phyloP scores from a whole-genome alignment of 148 eudicot species.

The Linanthus parryae region DNA sequence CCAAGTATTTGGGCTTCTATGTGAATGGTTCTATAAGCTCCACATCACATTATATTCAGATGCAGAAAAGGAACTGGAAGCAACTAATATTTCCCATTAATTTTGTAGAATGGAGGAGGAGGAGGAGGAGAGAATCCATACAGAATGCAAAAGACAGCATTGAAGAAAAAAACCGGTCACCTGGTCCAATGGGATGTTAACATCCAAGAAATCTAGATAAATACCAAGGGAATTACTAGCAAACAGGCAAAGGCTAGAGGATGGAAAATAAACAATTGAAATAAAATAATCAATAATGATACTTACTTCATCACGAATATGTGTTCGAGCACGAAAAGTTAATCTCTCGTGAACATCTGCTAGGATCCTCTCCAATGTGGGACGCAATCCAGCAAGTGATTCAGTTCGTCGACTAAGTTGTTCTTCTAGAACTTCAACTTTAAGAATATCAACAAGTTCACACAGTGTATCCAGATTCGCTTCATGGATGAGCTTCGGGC shows the following conservation, averaged over 20 bases:
- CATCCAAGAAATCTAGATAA: no score
- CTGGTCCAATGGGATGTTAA: no score
- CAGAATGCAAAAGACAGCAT: no score
- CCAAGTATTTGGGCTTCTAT: neutral
- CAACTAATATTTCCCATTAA: neutral
- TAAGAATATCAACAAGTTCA: slow-evolving; percentile 94
- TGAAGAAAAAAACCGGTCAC: no score
- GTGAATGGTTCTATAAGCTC: slow-evolving; percentile 1
- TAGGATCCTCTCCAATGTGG: slow-evolving; percentile 83
- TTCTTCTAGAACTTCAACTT: slow-evolving; percentile 92
- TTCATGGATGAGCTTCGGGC: slow-evolving; percentile 96
- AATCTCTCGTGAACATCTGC: slow-evolving; percentile 95
- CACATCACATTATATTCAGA: neutral
- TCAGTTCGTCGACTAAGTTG: slow-evolving; percentile 75
- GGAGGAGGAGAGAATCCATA: no score
- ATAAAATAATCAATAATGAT: neutral
- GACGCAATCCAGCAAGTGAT: slow-evolving; percentile 84
- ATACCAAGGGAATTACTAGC: no score
- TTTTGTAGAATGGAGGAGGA: neutral
- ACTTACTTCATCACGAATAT: slow-evolving; percentile 91
- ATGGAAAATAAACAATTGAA: neutral
- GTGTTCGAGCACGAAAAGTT: slow-evolving; percentile 93
- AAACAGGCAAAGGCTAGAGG: no score
- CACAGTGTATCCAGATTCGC: slow-evolving; percentile 87
- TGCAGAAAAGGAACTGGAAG: neutral